phyloP scores from a whole-genome alignment of 495 filamentous ascomycete genomes.

The Pyrenopolyporus hunteri region DNA sequence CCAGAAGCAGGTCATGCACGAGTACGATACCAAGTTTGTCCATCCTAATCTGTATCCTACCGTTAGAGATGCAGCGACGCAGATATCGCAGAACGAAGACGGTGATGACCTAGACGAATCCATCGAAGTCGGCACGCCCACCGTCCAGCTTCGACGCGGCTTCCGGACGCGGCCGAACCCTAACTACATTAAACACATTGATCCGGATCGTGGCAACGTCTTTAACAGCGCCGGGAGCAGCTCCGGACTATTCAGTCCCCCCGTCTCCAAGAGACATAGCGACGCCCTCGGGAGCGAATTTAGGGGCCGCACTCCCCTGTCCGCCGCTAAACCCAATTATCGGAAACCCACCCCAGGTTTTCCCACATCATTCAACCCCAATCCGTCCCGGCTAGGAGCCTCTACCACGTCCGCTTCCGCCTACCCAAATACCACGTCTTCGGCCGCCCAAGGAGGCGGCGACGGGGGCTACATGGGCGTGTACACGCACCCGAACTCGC shows the following conservation, averaged over 20 bases:
- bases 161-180: constrained; percentile 89
- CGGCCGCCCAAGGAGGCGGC: constrained; percentile 10
- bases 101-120: constrained; percentile 54
- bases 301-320: constrained; percentile 22
- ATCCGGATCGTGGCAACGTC: constrained; percentile 63
- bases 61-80: constrained; percentile 83
- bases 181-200: constrained; percentile 79
- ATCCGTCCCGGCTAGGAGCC: constrained; percentile 23
- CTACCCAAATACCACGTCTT: constrained; percentile 20
- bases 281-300: constrained; percentile 27
- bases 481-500: constrained; percentile 80
- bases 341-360: constrained; percentile 29
- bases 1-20: constrained; percentile 88
- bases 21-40: constrained; percentile 96
- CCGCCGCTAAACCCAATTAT: constrained; percentile 14
- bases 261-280: constrained; percentile 29
- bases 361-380: constrained; percentile 34
- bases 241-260: constrained; percentile 43
- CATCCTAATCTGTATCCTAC: constrained; percentile 83
- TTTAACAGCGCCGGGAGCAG: constrained; percentile 32
- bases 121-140: constrained; percentile 77
- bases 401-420: constrained; percentile 26
- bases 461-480: constrained; percentile 79
- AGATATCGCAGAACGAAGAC: constrained; percentile 60
- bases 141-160: constrained; percentile 76